Percentiles rank a stretch among this genome's conserved stretches.
Conservation (phyloP, 768 basidiomycete species). For the Leccinum disarticulatum region DNA sequence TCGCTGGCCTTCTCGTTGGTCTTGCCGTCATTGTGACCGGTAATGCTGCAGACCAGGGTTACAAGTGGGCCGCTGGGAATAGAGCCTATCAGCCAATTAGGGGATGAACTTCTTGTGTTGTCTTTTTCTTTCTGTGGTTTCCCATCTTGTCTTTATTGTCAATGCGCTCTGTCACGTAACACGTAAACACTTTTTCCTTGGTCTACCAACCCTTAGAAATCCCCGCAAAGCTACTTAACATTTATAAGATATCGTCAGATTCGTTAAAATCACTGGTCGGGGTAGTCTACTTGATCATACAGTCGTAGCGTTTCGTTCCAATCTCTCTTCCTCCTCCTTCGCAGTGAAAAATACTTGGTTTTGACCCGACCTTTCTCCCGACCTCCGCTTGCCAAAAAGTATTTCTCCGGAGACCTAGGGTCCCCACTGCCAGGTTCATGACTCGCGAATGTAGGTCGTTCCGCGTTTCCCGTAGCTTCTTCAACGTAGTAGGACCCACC, state of each 20-base stretch:
- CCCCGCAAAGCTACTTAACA: not conserved
- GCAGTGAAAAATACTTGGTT: slow-evolving; percentile 76
- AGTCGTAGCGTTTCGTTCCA: slow-evolving; percentile 86
- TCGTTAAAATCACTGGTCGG: slow-evolving; percentile 43
- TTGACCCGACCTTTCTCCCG: slow-evolving; percentile 70
- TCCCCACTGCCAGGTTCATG: slow-evolving; percentile 57
- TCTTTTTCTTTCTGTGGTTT: not conserved
- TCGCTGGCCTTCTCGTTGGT: slow-evolving; percentile 50
- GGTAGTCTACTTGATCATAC: slow-evolving; percentile 83
- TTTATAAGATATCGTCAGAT: slow-evolving; percentile 1
- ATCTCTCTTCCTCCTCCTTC: slow-evolving; percentile 76
- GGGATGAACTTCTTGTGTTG: slow-evolving; percentile 12
- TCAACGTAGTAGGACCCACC: slow-evolving; percentile 58
- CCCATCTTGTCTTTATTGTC: not conserved
- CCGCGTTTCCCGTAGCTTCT: slow-evolving; percentile 52
- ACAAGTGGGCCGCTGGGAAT: slow-evolving; percentile 77
- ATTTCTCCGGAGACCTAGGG: slow-evolving; percentile 67
- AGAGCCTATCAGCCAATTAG: slow-evolving; percentile 52
- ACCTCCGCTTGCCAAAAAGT: slow-evolving; percentile 59
- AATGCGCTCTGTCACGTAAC: not conserved
- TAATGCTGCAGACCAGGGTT: slow-evolving; percentile 44
- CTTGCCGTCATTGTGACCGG: slow-evolving; percentile 62
- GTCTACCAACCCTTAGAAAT: not conserved
- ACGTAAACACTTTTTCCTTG: not conserved
- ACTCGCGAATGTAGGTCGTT: slow-evolving; percentile 61